Evolutionary conservation across 257 asterid genomes (phyloP), one percentile per base, ranked within the genome.

Genomic region (Vinca minor): DNA sequence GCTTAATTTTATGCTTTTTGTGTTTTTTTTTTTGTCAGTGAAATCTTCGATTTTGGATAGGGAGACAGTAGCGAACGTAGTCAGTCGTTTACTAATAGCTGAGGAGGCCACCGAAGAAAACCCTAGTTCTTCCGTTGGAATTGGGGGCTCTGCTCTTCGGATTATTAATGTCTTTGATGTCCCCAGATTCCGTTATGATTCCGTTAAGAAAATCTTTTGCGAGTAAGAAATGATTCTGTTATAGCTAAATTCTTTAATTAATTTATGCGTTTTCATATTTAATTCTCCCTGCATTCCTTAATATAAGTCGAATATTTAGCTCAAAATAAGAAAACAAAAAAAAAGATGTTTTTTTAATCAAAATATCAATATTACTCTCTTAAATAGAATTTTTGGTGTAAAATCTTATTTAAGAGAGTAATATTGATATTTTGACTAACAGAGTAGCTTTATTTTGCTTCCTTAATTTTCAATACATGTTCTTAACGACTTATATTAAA

Each of bases 21-120:
- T 42, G 4, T 1, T 42, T 13, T 13, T 42, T 14, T 42, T 42
- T 12, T 13, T 47, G 57, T 68, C 72, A 93, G 96, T 87, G 83
- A 93, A 83, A 68, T 93, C 98, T 26, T 80, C 99, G 68, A 84
- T 85, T 29, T 49, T 93, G 84, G 97, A 93, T 69, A 93, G 76
- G 74, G 95, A 89, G 63, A 69, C 86, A 47, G 81, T 93, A 71
- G 82, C 64, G 26, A 82, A 64, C 73, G 97, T 84, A 52, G 87
- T 74, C 48, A 71, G 59, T 60, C 76, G 77, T 58, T 67, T 87
- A 44, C 79, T 82, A 36, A 91, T 83, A 50, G 91, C 91, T 14
- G 87, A 77, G 42, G 91, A 81, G 5, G 87, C 87, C 0, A 94
- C 52, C 39, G 87, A 76, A 34, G 94, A 86, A 67, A 76, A 69